Evolutionary conservation across 140 eudicot genomes (phyloP).

Genomic region (Ambrosia hybrid): DNA sequence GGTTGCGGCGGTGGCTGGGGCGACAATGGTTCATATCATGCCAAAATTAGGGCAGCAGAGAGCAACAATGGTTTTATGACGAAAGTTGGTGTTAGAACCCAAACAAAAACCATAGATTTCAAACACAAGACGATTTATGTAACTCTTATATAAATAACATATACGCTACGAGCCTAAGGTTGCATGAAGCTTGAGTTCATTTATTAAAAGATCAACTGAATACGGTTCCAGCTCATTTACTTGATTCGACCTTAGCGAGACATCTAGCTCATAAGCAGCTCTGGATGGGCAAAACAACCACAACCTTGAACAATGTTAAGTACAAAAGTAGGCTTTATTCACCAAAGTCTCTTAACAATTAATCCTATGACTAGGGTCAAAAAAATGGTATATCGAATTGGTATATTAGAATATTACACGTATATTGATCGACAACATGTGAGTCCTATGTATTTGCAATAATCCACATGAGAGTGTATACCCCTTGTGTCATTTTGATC

Average conservation of each 20-base stretch:
- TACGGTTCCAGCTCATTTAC: neutral
- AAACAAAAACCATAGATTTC: too few relatives aligned
- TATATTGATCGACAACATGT: constrained; percentile 1
- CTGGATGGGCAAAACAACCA: neutral
- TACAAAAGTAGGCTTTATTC: constrained; percentile 30
- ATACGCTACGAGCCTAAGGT: too few relatives aligned
- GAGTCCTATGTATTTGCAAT: constrained; percentile 17
- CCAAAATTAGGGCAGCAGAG: too few relatives aligned
- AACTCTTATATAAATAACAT: too few relatives aligned
- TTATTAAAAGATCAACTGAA: too few relatives aligned
- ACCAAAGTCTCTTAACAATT: constrained; percentile 19
- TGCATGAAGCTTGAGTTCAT: too few relatives aligned
- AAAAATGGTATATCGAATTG: neutral
- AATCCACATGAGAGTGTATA: constrained; percentile 12
- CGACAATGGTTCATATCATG: too few relatives aligned
- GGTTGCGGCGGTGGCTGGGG: too few relatives aligned
- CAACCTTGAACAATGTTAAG: neutral
- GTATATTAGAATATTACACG: constrained; percentile 31
- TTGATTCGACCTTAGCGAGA: neutral
- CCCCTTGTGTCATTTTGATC: constrained; percentile 9
- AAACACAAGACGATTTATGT: too few relatives aligned
- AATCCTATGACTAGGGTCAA: constrained; percentile 23
- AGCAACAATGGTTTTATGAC: too few relatives aligned
- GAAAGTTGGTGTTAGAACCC: too few relatives aligned
- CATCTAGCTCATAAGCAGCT: too few relatives aligned